These are phyloP conservation scores for Agrocybe praecox DNA, from an alignment of 768 basidiomycete species.

Conservation along the genomic window DNA sequence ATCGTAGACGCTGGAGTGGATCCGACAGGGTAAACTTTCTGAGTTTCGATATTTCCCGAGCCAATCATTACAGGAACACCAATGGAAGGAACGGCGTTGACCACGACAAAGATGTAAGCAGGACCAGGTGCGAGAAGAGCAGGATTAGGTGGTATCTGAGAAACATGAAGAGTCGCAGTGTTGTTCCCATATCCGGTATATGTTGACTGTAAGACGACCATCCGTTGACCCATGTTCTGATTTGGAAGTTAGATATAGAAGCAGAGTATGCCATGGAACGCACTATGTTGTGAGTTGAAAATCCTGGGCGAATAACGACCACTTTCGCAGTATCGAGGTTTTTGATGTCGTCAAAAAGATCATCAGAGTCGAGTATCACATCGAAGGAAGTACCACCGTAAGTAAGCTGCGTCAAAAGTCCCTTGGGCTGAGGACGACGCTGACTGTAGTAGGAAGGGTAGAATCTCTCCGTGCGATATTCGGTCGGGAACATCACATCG, in stretches of 20 bases:
- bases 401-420: conserved; percentile 52
- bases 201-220: conserved; percentile 62
- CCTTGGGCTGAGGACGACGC: conserved; percentile 58
- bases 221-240: conserved; percentile 75
- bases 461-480: conserved; percentile 75
- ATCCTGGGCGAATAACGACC: conserved; percentile 63
- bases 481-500: conserved; percentile 62
- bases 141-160: conserved; percentile 74
- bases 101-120: conserved; percentile 71
- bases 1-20: conserved; percentile 36
- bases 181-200: conserved; percentile 61
- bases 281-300: conserved; percentile 78
- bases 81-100: conserved; percentile 74
- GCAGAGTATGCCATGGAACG: conserved; percentile 9
- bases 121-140: conserved; percentile 72
- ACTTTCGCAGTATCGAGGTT: conserved; percentile 54
- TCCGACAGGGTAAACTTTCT: conserved; percentile 39
- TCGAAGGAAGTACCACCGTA: conserved; percentile 85
- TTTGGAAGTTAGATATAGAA: not conserved
- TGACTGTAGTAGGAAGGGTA: conserved; percentile 71
- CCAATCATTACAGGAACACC: conserved; percentile 78
- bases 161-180: conserved; percentile 61
- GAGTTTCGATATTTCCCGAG: conserved; percentile 64
- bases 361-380: conserved; percentile 52
- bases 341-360: conserved; percentile 49